Percentiles rank a stretch among this genome's conserved stretches.
phyloP scores from a whole-genome alignment of 352 stramenopile species.

The Globisporangium apiculatum region DNA sequence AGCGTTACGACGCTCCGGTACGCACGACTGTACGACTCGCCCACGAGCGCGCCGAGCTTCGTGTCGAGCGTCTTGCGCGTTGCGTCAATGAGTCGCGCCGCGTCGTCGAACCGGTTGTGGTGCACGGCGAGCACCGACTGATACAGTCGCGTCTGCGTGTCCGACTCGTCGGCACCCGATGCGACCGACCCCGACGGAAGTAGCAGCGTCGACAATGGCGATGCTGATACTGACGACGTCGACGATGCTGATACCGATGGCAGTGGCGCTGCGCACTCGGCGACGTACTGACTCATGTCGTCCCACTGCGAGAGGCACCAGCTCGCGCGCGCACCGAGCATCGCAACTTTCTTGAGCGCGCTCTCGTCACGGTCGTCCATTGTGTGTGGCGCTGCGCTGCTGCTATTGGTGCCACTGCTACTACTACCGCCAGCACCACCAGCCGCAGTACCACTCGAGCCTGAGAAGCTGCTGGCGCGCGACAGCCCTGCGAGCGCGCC shows the following conservation, averaged over 20 bases:
- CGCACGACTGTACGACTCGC: slow-evolving; percentile 94
- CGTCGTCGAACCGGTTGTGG: slow-evolving; percentile 89
- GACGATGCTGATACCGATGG: not conserved
- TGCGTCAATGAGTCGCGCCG: slow-evolving; percentile 90
- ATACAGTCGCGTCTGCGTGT: slow-evolving; percentile 53
- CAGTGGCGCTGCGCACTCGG: slow-evolving; percentile 21
- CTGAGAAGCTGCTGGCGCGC: slow-evolving; percentile 29
- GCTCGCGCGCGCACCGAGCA: slow-evolving; percentile 76
- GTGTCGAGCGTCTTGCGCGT: slow-evolving; percentile 91
- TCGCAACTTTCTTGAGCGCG: slow-evolving; percentile 56
- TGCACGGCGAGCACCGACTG: slow-evolving; percentile 93
- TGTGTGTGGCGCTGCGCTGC: not conserved
- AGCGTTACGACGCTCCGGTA: slow-evolving; percentile 96
- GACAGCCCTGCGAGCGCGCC: slow-evolving; percentile 9
- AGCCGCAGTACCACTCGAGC: slow-evolving; percentile 5
- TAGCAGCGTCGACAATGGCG: not conserved
- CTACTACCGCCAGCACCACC: not conserved
- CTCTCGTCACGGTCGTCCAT: slow-evolving; percentile 41
- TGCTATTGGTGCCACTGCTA: not conserved
- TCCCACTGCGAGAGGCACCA: slow-evolving; percentile 84
- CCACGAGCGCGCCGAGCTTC: slow-evolving; percentile 93
- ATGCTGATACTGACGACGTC: not conserved
- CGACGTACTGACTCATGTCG: slow-evolving; percentile 75
- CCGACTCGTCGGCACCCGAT: slow-evolving; percentile 11
- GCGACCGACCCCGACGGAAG: slow-evolving; percentile 7